These are phyloP conservation scores for Solanum stenotomum DNA, from an alignment of 257 asterid genomes.

Conservation along the genomic window DNA sequence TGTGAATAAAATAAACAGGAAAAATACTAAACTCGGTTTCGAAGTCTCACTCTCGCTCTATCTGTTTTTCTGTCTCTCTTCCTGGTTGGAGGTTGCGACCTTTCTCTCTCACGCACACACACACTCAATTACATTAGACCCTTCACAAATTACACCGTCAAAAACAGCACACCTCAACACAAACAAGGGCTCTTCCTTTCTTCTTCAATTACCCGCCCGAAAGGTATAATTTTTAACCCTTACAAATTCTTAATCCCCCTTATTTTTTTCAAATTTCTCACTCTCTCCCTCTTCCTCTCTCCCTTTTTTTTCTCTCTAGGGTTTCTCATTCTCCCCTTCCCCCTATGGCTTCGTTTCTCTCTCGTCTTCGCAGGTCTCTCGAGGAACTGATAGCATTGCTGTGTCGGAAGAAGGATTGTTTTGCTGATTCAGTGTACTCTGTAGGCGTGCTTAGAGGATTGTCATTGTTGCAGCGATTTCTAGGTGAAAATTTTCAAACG, in stretches of 20 bases:
- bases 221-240: background rate
- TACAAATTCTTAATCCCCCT: background rate
- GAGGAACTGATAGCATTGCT: background rate
- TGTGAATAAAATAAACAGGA: background rate
- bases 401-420: background rate
- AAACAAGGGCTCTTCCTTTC: background rate
- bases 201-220: background rate
- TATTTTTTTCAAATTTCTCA: background rate
- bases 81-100: background rate
- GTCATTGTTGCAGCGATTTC: background rate
- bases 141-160: slow-evolving; percentile 1
- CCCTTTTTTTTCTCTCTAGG: background rate
- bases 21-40: background rate
- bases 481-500: background rate
- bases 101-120: background rate
- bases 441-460: background rate
- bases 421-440: background rate
- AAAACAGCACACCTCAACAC: background rate
- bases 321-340: background rate
- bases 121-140: background rate
- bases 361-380: slow-evolving; percentile 44
- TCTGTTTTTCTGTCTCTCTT: background rate
- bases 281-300: background rate
- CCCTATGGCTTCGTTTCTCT: slow-evolving; percentile 31
- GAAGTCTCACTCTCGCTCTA: background rate